Conservation (phyloP, 495 filamentous ascomycete genomes). For the Penicillium samsonianum region DNA sequence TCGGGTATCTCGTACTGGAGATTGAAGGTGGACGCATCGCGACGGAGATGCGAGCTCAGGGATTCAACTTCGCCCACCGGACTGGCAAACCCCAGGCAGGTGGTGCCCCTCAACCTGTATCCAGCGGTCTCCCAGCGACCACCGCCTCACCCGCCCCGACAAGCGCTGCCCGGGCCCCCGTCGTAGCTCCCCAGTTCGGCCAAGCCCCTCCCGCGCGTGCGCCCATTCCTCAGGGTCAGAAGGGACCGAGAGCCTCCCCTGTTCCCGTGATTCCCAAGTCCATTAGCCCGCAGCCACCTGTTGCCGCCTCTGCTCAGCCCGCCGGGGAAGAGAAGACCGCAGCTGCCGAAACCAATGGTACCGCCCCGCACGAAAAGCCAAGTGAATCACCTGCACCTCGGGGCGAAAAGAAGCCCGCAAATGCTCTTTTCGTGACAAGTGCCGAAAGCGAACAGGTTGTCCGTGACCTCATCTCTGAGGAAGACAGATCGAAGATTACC, state of each 20-base stretch:
- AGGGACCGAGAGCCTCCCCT: slow-evolving; percentile 50
- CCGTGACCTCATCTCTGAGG: slow-evolving; percentile 74
- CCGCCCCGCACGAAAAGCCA: slow-evolving; percentile 39
- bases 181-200: slow-evolving; percentile 45
- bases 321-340: slow-evolving; percentile 38
- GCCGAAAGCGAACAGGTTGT: slow-evolving; percentile 75
- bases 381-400: slow-evolving; percentile 41
- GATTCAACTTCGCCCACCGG: slow-evolving; percentile 98
- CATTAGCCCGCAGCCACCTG: slow-evolving; percentile 53
- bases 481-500: slow-evolving; percentile 74
- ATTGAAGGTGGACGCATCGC: slow-evolving; percentile 92
- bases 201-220: slow-evolving; percentile 38
- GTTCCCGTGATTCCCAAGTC: slow-evolving; percentile 56
- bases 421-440: slow-evolving; percentile 82
- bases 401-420: slow-evolving; percentile 58
- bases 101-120: slow-evolving; percentile 40
- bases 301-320: slow-evolving; percentile 38
- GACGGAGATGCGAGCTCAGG: slow-evolving; percentile 97
- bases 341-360: slow-evolving; percentile 39
- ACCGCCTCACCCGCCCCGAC: slow-evolving; percentile 46
- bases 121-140: slow-evolving; percentile 35
- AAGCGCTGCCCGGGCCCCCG: slow-evolving; percentile 27
- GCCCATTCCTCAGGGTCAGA: slow-evolving; percentile 41
- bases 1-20: slow-evolving; percentile 92
- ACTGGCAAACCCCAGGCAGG: slow-evolving; percentile 49